Conservation (phyloP, 2,329 filamentous ascomycete species). For the Verticillium albo-atrum region DNA sequence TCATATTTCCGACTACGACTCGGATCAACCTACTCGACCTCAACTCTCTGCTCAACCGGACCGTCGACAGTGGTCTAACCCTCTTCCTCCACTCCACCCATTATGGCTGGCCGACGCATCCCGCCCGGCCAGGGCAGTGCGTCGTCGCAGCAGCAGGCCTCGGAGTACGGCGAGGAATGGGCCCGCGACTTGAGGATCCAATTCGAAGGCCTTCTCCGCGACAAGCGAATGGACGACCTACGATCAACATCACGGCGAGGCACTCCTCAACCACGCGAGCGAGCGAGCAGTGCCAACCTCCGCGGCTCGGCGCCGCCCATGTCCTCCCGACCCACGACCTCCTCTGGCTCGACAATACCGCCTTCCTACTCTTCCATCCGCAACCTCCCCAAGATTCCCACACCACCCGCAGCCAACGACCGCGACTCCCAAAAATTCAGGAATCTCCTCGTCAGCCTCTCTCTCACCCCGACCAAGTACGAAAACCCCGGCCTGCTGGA, state of each 20-base stretch:
- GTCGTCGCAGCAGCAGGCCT: conserved; percentile 12
- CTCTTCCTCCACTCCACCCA: conserved; percentile 7
- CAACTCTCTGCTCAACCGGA: background rate
- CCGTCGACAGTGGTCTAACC: background rate
- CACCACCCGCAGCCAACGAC: conserved; percentile 64
- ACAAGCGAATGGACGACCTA: conserved; percentile 81
- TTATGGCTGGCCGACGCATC: conserved; percentile 33
- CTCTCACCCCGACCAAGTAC: conserved; percentile 85
- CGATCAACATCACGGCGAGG: conserved; percentile 47
- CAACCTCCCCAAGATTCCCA: conserved; percentile 57
- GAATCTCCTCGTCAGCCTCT: conserved; percentile 79
- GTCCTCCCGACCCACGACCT: conserved; percentile 42
- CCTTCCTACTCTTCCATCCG: conserved; percentile 45
- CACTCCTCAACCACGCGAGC: conserved; percentile 48
- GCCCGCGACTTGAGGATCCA: conserved; percentile 74
- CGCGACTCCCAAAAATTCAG: conserved; percentile 68
- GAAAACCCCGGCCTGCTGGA: conserved; percentile 94
- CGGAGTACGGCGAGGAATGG: conserved; percentile 65
- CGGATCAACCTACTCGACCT: background rate
- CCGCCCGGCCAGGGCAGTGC: conserved; percentile 21
- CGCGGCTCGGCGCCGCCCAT: conserved; percentile 31
- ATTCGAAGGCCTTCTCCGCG: conserved; percentile 83
- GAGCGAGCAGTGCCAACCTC: conserved; percentile 44
- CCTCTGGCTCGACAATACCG: conserved; percentile 37
- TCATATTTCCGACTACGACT: background rate